These are phyloP conservation scores for Fusarium virguliforme DNA, from an alignment of 2,329 filamentous ascomycete genomes.

Conservation along the genomic window DNA sequence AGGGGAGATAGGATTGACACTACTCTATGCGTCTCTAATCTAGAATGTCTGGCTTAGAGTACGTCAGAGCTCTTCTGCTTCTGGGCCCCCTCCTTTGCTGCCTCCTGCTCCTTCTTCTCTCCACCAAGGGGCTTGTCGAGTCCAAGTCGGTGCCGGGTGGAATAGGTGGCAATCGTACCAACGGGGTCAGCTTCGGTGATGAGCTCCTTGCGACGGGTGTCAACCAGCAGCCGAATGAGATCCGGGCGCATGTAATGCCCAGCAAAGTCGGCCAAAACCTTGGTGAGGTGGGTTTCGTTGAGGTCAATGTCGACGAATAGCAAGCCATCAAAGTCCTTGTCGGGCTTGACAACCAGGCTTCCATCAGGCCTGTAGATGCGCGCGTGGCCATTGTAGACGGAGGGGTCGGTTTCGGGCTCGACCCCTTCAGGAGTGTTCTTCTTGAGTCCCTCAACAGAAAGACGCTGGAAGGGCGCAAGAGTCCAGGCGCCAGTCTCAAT, in stretches of 20 bases:
- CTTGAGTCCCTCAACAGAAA: slow-evolving; percentile 47
- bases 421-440: slow-evolving; percentile 50
- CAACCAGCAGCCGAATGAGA: slow-evolving; percentile 57
- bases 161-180: slow-evolving; percentile 30
- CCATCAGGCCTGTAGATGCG: slow-evolving; percentile 50
- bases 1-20: not conserved
- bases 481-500: slow-evolving; percentile 51
- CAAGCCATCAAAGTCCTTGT: slow-evolving; percentile 62
- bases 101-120: slow-evolving; percentile 33
- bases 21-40: not conserved
- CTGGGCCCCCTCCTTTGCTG: not conserved
- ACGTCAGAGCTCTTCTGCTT: not conserved
- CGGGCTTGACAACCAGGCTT: slow-evolving; percentile 46
- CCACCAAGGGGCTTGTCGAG: slow-evolving; percentile 43
- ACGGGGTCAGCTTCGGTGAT: slow-evolving; percentile 39
- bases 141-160: slow-evolving; percentile 38
- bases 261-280: slow-evolving; percentile 55
- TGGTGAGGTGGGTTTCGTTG: slow-evolving; percentile 51
- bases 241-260: slow-evolving; percentile 60
- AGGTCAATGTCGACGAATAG: slow-evolving; percentile 68
- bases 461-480: slow-evolving; percentile 47
- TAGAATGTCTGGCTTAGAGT: not conserved
- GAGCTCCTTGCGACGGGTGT: slow-evolving; percentile 47
- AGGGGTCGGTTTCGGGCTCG: slow-evolving; percentile 47
- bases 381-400: slow-evolving; percentile 47